A percentile compares a stretch with the other conserved stretches of the same genome.
These are phyloP conservation scores for Coccomyxa sp. DNA, from an alignment of 139 green algal species.

Conservation along the genomic window DNA sequence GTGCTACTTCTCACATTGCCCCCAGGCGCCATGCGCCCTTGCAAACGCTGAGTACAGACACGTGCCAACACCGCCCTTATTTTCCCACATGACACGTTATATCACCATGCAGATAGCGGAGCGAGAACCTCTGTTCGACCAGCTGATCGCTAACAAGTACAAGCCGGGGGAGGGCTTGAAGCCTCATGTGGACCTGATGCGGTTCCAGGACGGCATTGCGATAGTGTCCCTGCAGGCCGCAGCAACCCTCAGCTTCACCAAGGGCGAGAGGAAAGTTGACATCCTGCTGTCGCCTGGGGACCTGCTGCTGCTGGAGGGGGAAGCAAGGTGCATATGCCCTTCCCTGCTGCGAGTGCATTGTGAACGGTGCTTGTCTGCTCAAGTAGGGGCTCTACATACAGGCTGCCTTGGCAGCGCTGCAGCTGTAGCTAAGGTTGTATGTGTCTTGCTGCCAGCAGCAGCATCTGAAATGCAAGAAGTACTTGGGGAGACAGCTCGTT, in stretches of 20 bases:
- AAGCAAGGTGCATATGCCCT: constrained; percentile 9
- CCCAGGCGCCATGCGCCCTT: too few species aligned
- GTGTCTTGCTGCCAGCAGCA: too few species aligned
- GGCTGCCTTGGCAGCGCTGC: too few species aligned
- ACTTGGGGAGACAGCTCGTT: too few species aligned
- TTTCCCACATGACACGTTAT: too few species aligned
- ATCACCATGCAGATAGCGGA: neutral
- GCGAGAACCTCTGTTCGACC: constrained; percentile 6
- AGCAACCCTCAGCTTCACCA: constrained; percentile 7
- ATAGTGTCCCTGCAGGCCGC: constrained; percentile 7
- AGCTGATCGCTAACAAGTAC: constrained; percentile 17
- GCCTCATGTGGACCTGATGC: constrained; percentile 10
- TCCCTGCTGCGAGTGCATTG: too few species aligned
- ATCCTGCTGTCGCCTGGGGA: constrained; percentile 11
- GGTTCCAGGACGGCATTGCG: constrained; percentile 18
- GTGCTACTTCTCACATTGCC: neutral
- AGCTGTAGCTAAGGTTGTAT: too few species aligned
- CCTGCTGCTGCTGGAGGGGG: constrained; percentile 8
- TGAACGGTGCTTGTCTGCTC: too few species aligned
- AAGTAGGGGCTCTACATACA: too few species aligned
- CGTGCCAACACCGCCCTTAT: too few species aligned
- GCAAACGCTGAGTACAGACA: too few species aligned
- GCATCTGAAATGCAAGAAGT: too few species aligned
- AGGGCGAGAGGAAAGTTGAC: neutral
- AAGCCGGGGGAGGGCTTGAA: constrained; percentile 15